Conservation (phyloP, 2,329 filamentous ascomycete genomes). For the Pseudogymnoascus sp. region DNA sequence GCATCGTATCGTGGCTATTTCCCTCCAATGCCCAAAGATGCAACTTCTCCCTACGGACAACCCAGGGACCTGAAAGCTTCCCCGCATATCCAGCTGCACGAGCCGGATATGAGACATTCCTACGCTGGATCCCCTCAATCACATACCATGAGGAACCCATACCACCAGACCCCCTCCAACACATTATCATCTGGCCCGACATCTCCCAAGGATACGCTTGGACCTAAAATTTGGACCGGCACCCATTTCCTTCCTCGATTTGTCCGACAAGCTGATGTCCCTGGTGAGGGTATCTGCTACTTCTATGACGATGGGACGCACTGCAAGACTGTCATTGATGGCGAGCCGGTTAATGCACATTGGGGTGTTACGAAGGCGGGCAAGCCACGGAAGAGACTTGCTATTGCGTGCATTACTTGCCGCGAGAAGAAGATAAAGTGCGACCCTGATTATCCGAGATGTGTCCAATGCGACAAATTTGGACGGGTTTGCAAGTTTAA, state of each 20-base stretch:
- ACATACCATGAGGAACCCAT: conserved; percentile 5
- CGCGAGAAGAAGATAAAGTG: conserved; percentile 98
- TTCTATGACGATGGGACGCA: conserved; percentile 79
- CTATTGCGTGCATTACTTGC: conserved; percentile 87
- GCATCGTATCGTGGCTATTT: conserved; percentile 19
- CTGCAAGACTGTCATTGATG: conserved; percentile 76
- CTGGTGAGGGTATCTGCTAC: conserved; percentile 73
- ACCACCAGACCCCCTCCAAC: conserved; percentile 17
- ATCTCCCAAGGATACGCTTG: conserved; percentile 48
- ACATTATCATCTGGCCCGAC: conserved; percentile 20
- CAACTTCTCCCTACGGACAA: conserved; percentile 24
- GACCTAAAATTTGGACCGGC: conserved; percentile 62
- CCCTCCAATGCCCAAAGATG: conserved; percentile 18
- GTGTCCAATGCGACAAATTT: conserved; percentile 87
- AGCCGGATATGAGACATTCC: conserved; percentile 17
- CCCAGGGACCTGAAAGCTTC: conserved; percentile 11
- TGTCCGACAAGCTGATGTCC: conserved; percentile 55
- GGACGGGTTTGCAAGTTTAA: conserved; percentile 77
- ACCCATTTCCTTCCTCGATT: conserved; percentile 60
- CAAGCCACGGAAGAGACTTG: conserved; percentile 82
- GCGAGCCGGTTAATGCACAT: conserved; percentile 77
- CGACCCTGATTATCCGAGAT: conserved; percentile 78
- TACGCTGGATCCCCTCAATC: conserved; percentile 20
- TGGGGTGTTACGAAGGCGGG: conserved; percentile 94
- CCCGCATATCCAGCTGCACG: conserved; percentile 16